A percentile compares a stretch with the other conserved stretches of the same genome.
Conservation (phyloP, 2,329 filamentous ascomycete species). For the Talaromyces marneffei region DNA sequence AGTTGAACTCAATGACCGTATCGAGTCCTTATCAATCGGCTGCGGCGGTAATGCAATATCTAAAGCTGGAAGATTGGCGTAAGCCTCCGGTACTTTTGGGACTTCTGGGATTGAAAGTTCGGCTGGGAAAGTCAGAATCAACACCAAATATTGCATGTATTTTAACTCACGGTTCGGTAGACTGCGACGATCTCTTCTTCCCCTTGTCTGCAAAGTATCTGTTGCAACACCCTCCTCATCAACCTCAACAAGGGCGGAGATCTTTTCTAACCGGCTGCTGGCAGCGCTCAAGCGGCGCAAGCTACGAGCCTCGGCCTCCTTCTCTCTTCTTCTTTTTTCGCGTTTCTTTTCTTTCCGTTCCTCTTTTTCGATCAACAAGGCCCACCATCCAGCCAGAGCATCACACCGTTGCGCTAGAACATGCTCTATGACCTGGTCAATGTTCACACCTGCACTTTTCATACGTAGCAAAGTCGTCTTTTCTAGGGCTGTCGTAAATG, state of each 20-base stretch:
- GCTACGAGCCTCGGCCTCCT: slow-evolving; percentile 72
- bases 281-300: slow-evolving; percentile 79
- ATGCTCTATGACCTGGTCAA: slow-evolving; percentile 90
- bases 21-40: slow-evolving; percentile 66
- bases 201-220: slow-evolving; percentile 62
- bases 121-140: slow-evolving; percentile 24
- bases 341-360: slow-evolving; percentile 74
- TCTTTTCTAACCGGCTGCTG: slow-evolving; percentile 75
- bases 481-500: slow-evolving; percentile 80
- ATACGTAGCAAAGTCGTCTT: slow-evolving; percentile 89
- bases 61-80: slow-evolving; percentile 29
- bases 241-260: slow-evolving; percentile 72
- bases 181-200: slow-evolving; percentile 71
- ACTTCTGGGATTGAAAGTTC: slow-evolving; percentile 67
- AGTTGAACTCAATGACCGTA: slow-evolving; percentile 71
- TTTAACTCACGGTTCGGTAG: slow-evolving; percentile 42
- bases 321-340: slow-evolving; percentile 78
- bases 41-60: slow-evolving; percentile 50
- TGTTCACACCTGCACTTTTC: slow-evolving; percentile 88
- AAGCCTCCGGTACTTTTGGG: slow-evolving; percentile 64
- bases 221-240: slow-evolving; percentile 62
- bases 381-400: slow-evolving; percentile 91
- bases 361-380: slow-evolving; percentile 87
- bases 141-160: not conserved
- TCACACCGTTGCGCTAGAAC: slow-evolving; percentile 88